These are phyloP conservation scores for Dactylellina parvicollis DNA, from an alignment of 2,329 filamentous ascomycete genomes.

Conservation along the genomic window DNA sequence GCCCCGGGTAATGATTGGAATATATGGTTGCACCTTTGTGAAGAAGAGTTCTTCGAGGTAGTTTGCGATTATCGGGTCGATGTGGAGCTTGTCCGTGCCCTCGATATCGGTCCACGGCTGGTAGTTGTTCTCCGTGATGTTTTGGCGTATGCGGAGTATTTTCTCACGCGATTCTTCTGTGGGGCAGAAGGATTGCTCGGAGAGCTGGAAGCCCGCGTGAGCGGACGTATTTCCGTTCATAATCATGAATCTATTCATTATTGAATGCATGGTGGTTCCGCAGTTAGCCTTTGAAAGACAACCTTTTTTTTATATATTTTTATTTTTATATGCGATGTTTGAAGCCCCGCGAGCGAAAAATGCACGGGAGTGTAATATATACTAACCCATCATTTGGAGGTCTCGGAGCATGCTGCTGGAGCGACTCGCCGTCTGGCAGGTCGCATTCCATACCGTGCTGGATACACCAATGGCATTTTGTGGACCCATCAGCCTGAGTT, in stretches of 20 bases:
- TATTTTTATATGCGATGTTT: constrained; percentile 14
- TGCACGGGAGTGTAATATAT: constrained; percentile 2
- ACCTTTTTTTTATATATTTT: constrained; percentile 14
- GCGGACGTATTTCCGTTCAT: constrained; percentile 56
- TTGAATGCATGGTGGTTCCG: neutral
- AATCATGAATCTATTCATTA: constrained; percentile 55
- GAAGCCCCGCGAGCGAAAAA: neutral
- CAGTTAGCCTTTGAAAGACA: constrained; percentile 15
- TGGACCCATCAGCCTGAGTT: constrained; percentile 53
- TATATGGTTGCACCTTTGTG: constrained; percentile 55
- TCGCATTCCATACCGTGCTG: constrained; percentile 56
- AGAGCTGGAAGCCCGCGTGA: constrained; percentile 56
- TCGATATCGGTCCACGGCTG: constrained; percentile 54
- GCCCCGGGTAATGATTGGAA: constrained; percentile 55
- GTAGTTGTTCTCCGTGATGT: constrained; percentile 54
- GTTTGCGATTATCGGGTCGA: constrained; percentile 53
- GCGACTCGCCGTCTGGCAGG: constrained; percentile 54
- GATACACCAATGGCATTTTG: constrained; percentile 56
- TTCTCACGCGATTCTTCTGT: constrained; percentile 49
- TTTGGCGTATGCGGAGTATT: constrained; percentile 55
- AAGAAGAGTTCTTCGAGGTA: constrained; percentile 56
- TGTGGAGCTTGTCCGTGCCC: constrained; percentile 54
- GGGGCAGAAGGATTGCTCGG: constrained; percentile 52
- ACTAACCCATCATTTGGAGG: constrained; percentile 57
- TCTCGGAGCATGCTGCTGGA: constrained; percentile 49